Evolutionary conservation across 768 basidiomycete genomes (phyloP), one percentile per base, ranked within the genome.

Genomic region (Boletus sp.): DNA sequence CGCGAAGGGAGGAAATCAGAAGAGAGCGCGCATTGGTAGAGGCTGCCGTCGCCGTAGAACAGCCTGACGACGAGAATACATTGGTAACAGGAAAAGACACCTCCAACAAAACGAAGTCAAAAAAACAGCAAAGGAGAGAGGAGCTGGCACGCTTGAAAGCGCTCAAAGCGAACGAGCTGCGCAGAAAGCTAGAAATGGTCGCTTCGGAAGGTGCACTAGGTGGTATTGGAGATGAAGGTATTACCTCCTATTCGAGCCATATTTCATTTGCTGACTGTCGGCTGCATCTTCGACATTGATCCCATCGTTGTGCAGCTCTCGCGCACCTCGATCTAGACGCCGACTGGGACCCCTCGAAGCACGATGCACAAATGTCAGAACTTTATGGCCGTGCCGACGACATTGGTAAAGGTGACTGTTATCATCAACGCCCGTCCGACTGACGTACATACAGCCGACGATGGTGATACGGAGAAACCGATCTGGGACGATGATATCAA

Each of bases 401-500:
- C n/a, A 73, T 73, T 5, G 71, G 71, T 48, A 58, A 60, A 36
- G 71, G 58, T 9, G n/a, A 40, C 12, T 42, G 9, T 42, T 33
- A 14, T 49, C 5, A 7, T 15, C 5, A 4, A 32, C 14, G 15
- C 17, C 6, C 17, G 17, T 14, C 3, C 20, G 18, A 50, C 48
- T 60, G 18, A 58, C 30, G 10, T n/a, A 28, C 9, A 7, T 37
- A 30, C 30, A 68, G 67, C 14, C 52, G 69, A 61, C 32, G 78
- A 76, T 7, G 70, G 59, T 9, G 79, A 75, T 37, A 73, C 74
- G 48, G 81, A 83, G 60, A 96, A 96, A 73, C 97, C 97, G 4
- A 73, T 76, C 0, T 99, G 96, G 96, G 88, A 91, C 41, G 91
- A 97, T 59, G 94, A 97, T 64, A 84, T 95, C 55, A 85, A 92